Conservation (phyloP, 306 rosid genomes). For the Comarum palustre region DNA sequence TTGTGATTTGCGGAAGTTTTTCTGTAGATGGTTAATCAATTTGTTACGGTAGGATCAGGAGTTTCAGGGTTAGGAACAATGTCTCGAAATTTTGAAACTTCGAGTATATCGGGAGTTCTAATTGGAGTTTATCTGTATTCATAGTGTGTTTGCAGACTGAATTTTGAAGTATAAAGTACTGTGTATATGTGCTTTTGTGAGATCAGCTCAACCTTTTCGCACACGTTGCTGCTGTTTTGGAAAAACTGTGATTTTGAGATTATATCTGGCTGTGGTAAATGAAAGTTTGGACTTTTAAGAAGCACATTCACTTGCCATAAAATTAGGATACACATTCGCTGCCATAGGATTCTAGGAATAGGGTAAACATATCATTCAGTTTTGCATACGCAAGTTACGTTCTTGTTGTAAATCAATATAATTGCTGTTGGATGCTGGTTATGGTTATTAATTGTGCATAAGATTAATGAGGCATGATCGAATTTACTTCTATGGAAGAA, state of each 20-base stretch:
- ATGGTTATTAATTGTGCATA: neutral
- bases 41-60: neutral
- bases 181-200: neutral
- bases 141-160: neutral
- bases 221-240: neutral
- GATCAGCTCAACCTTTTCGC: neutral
- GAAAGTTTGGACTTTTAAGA: neutral
- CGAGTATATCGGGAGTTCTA: neutral
- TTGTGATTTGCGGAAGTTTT: neutral
- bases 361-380: neutral
- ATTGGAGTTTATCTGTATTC: constrained; percentile 1
- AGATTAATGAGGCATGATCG: neutral
- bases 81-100: neutral
- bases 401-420: neutral
- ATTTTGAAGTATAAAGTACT: neutral
- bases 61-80: neutral
- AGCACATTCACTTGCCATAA: neutral
- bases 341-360: neutral
- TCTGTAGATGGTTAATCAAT: neutral
- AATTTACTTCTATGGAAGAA: neutral
- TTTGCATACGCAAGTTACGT: neutral
- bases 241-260: neutral
- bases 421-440: neutral
- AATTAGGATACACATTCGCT: too few species aligned
- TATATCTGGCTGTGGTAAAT: neutral